Evolutionary conservation across 116 monocot species (phyloP), one percentile per base, ranked within the genome.

Genomic region (Papilionanthe hybrid): DNA sequence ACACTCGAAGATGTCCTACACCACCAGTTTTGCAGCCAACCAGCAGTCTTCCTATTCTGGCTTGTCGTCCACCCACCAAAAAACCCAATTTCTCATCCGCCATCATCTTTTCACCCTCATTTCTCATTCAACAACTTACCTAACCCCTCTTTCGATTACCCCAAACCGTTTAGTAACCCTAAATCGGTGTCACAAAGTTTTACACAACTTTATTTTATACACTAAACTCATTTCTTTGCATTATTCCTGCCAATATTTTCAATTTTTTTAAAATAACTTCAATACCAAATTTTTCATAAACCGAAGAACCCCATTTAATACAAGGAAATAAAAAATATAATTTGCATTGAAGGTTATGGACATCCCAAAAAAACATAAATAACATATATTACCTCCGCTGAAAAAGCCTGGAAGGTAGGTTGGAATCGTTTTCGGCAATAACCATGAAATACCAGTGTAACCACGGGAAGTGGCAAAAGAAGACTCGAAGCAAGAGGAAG

Each of bases 341-440:
- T 65, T 10, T 27, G 4, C 69, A 69, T 32, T 69, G 37, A 1
- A 0, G 37, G 20, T 37, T 69, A 1, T 32, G 37, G 32, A 17
- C 12, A 69, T 12, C 9, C 23, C 6, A 22, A 60, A 23, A n/a
- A 22, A 60, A 60, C 20, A 60, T 8, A 32, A 37, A 69, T 29
- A 17, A 69, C 23, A 30, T 30, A 48, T 77, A 78, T 50, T 85
- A 99, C 99, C 99, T 99, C 99, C 41, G 92, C 87, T n/a, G 99
- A 84, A 75, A 84, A 95, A 28, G 87, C 80, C 42, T 66, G 27
- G 69, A 99, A 99, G 72, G 88, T 82, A 4, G 99, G 99, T 66
- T 91, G 81, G 85, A 99, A 99, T 13, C 95, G 86, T 80, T 92
- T 99, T n/a, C 86, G 86, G 77, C 99, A 99, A 60, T 93, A 99